Base-by-base conservation (phyloP, 352 stramenopile genomes). In the Pythium vanterpoolii region DNA sequence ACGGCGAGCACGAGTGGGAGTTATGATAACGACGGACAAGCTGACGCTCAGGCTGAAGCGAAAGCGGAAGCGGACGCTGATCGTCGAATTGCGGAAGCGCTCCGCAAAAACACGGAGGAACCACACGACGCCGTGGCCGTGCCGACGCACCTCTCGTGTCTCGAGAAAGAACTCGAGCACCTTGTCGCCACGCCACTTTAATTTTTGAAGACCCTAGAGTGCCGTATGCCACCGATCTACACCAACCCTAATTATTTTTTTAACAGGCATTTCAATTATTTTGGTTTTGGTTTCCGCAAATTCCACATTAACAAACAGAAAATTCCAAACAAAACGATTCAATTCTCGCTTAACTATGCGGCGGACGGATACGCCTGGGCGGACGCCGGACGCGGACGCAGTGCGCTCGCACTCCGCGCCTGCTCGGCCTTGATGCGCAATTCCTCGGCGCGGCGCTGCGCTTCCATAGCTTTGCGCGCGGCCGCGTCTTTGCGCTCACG, bases 1-100 rank as follows among this genome's bases (percentile, higher is more conserved):
- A 68, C 65, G 44, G 74, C 64, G 34, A 88, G 82, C 71, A 82
- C 74, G 30, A 86, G 72, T 39, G 69, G 67, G 52, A 93, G 83
- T 45, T 83, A 62, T 14, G 74, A 83, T 10, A 66, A 64, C 23
- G 47, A 60, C 10, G 43, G n/a, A n/a, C n/a, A n/a, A n/a, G n/a
- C n/a, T n/a, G n/a, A n/a, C n/a, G n/a, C n/a, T n/a, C n/a, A n/a
- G n/a, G n/a, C n/a, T n/a, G 23, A 16, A 13, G 34, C 6, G 40
- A 59, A 19, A 31, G 3, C 21, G 27, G n/a, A 40, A 7, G 31
- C 31, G 18, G 49, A 27, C 28, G 13, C 13, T 11, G 48, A 45
- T 27, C 19, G 39, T 19, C 36, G 16, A 13, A n/a, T 42, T 7
- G 45, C 40, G 18, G 42, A 57, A 23, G 51, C 21, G 40, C 44